A percentile compares a stretch with the other conserved stretches of the same genome.
These are phyloP conservation scores for Boletales sp. DNA, from an alignment of 768 basidiomycete genomes.

Conservation along the genomic window DNA sequence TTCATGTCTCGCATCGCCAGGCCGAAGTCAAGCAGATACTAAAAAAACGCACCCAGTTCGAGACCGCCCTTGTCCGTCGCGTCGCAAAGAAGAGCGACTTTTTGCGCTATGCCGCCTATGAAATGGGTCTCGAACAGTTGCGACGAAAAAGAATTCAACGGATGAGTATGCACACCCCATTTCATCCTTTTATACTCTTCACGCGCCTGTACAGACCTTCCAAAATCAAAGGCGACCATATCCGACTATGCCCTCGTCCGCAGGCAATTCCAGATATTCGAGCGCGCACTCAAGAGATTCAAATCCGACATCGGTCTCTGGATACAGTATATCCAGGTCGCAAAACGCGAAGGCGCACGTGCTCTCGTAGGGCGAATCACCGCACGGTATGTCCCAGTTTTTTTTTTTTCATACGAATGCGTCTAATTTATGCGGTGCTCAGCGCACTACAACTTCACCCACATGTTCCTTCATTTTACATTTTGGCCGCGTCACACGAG, in stretches of 20 bases:
- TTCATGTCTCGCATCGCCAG: constrained; percentile 31
- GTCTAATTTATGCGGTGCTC: constrained; percentile 8
- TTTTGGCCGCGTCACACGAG: constrained; percentile 83
- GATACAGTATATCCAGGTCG: constrained; percentile 85
- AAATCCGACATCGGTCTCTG: constrained; percentile 83
- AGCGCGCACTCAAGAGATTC: constrained; percentile 86
- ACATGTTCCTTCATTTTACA: constrained; percentile 69
- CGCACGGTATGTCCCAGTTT: constrained; percentile 63
- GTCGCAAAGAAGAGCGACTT: constrained; percentile 85
- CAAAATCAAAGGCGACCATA: constrained; percentile 48
- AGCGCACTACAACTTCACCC: constrained; percentile 90
- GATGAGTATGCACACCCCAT: constrained; percentile 48
- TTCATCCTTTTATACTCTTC: neutral
- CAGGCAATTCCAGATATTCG: constrained; percentile 85
- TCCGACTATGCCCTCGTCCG: constrained; percentile 85
- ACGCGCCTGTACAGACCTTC: constrained; percentile 25
- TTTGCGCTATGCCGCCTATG: constrained; percentile 87
- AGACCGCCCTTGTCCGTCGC: constrained; percentile 78
- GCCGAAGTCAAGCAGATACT: constrained; percentile 82
- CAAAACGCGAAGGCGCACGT: constrained; percentile 74
- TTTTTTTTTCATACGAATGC: neutral
- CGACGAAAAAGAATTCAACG: constrained; percentile 71
- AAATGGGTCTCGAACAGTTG: constrained; percentile 83
- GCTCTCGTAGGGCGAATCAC: constrained; percentile 78
- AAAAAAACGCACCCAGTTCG: constrained; percentile 78